Conservation (phyloP, 306 rosid genomes). For the Quercus robur region DNA sequence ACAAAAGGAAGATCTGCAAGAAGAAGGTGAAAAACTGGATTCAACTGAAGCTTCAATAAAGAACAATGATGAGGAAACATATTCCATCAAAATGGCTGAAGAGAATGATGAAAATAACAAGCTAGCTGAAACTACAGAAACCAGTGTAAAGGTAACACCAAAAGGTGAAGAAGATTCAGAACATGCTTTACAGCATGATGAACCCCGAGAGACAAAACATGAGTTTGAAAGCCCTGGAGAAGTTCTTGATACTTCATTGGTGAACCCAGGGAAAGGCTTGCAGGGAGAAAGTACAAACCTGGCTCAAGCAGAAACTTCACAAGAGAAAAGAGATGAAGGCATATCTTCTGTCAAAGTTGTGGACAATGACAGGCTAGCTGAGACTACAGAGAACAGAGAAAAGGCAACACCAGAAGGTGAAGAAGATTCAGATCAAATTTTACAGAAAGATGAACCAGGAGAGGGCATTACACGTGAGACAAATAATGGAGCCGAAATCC, state of each 20-base stretch:
- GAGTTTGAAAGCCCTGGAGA: conserved; percentile 6
- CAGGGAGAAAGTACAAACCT: not conserved
- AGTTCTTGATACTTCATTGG: not conserved
- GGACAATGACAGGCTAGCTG: too few relatives aligned
- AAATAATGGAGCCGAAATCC: conserved; percentile 6
- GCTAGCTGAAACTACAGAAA: not conserved
- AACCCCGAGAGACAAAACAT: conserved; percentile 9
- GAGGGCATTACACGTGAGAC: conserved; percentile 14
- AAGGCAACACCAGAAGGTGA: too few relatives aligned
- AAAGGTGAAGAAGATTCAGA: not conserved
- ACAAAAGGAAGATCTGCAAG: not conserved
- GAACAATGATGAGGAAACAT: not conserved
- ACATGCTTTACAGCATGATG: not conserved
- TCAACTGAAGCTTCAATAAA: not conserved
- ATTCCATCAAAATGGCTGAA: not conserved
- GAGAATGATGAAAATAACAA: not conserved
- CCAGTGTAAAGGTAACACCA: not conserved
- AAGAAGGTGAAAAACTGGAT: not conserved
- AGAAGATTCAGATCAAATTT: too few relatives aligned
- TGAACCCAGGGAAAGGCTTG: conserved; percentile 5
- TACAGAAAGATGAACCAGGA: not conserved
- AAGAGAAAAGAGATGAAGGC: not conserved
- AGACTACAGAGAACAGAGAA: too few relatives aligned
- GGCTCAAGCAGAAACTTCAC: not conserved
- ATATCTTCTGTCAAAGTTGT: not conserved